A percentile compares a stretch with the other conserved stretches of the same genome.
Evolutionary conservation across 345 rosid genomes (phyloP).

Genomic region (Heritiera fomes): DNA sequence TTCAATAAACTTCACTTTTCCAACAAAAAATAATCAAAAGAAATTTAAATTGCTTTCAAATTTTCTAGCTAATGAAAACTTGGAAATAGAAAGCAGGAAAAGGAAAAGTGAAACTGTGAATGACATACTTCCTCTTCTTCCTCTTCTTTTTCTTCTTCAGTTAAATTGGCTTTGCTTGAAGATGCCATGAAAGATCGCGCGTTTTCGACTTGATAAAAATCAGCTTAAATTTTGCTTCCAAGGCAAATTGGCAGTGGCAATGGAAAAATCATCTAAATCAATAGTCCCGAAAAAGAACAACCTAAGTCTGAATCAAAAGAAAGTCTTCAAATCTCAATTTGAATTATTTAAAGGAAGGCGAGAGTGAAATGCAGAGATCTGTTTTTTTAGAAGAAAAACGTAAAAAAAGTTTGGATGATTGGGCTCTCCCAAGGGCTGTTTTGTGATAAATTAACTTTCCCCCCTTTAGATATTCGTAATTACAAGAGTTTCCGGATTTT

Average conservation of each 20-base stretch:
- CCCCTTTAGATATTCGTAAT: background rate
- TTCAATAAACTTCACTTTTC: background rate
- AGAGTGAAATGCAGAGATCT: constrained; percentile 3
- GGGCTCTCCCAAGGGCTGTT: too few relatives aligned
- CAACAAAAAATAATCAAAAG: background rate
- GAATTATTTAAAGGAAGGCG: background rate
- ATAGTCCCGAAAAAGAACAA: background rate
- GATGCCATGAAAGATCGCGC: constrained; percentile 59
- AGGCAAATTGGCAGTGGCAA: background rate
- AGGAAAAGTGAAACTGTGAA: background rate
- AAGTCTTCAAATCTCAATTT: background rate
- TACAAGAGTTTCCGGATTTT: background rate
- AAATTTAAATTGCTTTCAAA: background rate
- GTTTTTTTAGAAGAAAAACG: background rate
- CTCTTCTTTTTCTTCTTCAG: constrained; percentile 32
- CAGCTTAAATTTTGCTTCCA: background rate
- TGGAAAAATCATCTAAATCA: background rate
- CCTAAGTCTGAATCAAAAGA: background rate
- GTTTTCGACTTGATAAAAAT: background rate
- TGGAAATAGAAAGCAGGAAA: background rate
- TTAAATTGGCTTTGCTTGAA: constrained; percentile 42
- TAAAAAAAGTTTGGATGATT: background rate
- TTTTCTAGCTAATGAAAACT: background rate
- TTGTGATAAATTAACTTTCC: background rate
- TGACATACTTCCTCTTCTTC: constrained; percentile 40